Conservation (phyloP, 768 basidiomycete genomes). For the Serendipita indica region DNA sequence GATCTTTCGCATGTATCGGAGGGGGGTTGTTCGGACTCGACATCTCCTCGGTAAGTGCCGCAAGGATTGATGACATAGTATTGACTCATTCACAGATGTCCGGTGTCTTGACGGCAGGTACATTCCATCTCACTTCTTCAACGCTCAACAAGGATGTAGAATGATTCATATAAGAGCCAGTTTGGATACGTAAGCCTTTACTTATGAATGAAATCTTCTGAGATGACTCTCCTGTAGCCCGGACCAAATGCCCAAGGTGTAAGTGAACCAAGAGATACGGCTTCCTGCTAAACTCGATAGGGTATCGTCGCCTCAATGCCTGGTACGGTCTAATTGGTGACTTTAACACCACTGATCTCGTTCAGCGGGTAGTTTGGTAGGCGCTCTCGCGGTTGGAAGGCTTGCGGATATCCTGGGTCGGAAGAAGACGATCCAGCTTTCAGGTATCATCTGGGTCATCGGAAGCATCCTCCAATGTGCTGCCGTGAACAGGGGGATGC, state of each 20-base stretch:
- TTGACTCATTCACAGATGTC: not conserved
- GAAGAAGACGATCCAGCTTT: slow-evolving; percentile 49
- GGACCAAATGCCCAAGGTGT: slow-evolving; percentile 28
- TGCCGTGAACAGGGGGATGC: slow-evolving; percentile 53
- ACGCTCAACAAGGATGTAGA: not conserved
- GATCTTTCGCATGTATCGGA: slow-evolving; percentile 13
- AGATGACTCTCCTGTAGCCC: not conserved
- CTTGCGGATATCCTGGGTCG: slow-evolving; percentile 54
- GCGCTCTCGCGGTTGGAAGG: slow-evolving; percentile 45
- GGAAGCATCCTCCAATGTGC: slow-evolving; percentile 62
- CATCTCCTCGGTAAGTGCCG: slow-evolving; percentile 7
- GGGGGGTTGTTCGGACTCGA: slow-evolving; percentile 11
- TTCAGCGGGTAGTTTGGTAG: slow-evolving; percentile 39
- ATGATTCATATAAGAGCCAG: not conserved
- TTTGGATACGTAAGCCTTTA: not conserved
- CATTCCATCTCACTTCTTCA: not conserved
- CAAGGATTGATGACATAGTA: not conserved
- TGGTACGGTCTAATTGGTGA: slow-evolving; percentile 25
- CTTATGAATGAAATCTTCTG: not conserved
- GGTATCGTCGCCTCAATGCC: slow-evolving; percentile 59
- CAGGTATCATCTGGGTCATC: slow-evolving; percentile 57
- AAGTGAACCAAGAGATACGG: slow-evolving; percentile 18
- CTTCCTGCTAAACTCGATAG: not conserved
- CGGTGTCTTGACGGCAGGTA: slow-evolving; percentile 3
- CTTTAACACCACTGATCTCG: no score